Evolutionary conservation across 2,329 filamentous ascomycete genomes (phyloP).

Genomic region (Paraphoma sp.): DNA sequence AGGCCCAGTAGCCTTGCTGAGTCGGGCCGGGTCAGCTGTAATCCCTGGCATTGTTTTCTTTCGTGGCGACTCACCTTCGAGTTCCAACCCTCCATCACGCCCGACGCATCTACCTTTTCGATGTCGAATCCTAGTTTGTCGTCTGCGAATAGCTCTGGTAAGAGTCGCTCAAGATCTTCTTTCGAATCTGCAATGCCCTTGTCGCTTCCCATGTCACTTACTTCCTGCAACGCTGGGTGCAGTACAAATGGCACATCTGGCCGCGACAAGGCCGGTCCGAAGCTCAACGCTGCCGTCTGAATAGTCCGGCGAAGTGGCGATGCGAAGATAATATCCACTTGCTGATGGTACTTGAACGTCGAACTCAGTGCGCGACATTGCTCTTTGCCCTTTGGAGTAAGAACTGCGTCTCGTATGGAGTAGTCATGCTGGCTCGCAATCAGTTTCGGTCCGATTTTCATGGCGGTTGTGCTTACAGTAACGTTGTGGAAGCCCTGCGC

Average conservation of each 20-base stretch:
- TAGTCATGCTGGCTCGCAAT: conserved; percentile 70
- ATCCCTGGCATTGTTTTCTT: neutral
- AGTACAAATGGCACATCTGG: conserved; percentile 60
- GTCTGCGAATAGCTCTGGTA: conserved; percentile 54
- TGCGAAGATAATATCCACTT: conserved; percentile 73
- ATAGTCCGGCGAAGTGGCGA: conserved; percentile 84
- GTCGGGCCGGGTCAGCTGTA: conserved; percentile 7
- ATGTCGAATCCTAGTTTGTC: conserved; percentile 62
- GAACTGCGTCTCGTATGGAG: conserved; percentile 74
- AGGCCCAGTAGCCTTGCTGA: conserved; percentile 42
- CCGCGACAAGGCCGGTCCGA: conserved; percentile 58
- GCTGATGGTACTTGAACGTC: conserved; percentile 65
- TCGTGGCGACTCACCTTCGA: conserved; percentile 58
- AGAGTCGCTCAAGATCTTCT: conserved; percentile 53
- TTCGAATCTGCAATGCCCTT: conserved; percentile 61
- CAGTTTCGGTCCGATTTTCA: neutral
- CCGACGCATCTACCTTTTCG: conserved; percentile 63
- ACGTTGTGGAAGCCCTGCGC: conserved; percentile 77
- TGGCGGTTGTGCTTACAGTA: conserved; percentile 23
- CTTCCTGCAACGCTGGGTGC: conserved; percentile 80
- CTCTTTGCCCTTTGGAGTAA: conserved; percentile 70
- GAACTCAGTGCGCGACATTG: conserved; percentile 73
- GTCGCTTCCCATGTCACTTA: conserved; percentile 76
- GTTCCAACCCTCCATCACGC: conserved; percentile 74
- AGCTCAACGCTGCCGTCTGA: conserved; percentile 75